Percentiles rank a stretch among this genome's conserved stretches.
phyloP scores from a whole-genome alignment of 2,329 filamentous ascomycete genomes.

The Didymosphaeria variabile region DNA sequence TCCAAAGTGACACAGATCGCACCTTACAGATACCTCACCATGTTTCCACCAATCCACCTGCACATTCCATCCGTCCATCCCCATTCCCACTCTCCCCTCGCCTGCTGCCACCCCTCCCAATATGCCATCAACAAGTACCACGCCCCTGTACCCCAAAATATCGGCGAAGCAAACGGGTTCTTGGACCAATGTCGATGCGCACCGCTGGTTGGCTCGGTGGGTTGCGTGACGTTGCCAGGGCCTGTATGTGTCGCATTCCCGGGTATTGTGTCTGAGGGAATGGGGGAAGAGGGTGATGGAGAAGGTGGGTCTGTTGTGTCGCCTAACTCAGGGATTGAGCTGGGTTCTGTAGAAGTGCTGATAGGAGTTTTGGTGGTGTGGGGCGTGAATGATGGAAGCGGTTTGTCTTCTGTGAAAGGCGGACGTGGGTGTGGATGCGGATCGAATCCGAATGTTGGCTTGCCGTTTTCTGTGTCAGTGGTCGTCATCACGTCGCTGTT shows the following conservation, averaged over 20 bases:
- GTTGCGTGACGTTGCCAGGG: not conserved
- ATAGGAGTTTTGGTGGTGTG: not conserved
- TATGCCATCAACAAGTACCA: slow-evolving; percentile 1
- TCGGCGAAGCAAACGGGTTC: not conserved
- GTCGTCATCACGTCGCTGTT: not conserved
- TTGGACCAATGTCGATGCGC: not conserved
- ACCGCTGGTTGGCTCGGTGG: not conserved
- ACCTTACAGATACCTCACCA: not conserved
- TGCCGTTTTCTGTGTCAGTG: not conserved
- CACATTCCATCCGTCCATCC: slow-evolving; percentile 1
- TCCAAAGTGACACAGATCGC: not conserved
- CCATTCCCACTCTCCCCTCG: slow-evolving; percentile 3
- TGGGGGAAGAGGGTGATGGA: not conserved
- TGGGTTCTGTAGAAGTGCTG: not conserved
- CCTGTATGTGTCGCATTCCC: not conserved
- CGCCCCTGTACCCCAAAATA: not conserved
- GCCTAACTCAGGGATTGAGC: not conserved
- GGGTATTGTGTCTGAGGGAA: not conserved
- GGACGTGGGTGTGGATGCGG: not conserved
- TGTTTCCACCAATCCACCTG: not conserved
- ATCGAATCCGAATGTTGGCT: slow-evolving; percentile 13
- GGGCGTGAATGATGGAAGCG: not conserved
- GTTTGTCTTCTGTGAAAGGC: not conserved
- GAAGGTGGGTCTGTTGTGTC: not conserved
- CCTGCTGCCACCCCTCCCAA: slow-evolving; percentile 10